Evolutionary conservation across 768 basidiomycete genomes (phyloP).

Genomic region (Rhizopogon vesiculosus): DNA sequence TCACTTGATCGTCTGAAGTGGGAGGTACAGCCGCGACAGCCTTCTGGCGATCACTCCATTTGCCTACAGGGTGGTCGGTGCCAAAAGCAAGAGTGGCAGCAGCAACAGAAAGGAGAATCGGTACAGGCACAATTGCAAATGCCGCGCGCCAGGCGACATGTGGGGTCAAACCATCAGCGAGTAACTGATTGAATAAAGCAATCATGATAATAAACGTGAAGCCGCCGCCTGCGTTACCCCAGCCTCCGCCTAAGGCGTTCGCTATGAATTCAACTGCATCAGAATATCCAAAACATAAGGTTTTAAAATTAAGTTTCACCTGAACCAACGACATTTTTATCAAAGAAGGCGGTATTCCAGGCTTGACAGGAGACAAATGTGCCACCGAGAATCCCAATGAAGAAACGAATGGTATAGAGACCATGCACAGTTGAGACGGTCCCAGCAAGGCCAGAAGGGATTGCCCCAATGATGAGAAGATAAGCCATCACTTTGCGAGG

Average conservation of each 20-base stretch:
- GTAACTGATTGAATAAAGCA: constrained; percentile 39
- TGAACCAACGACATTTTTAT: constrained; percentile 40
- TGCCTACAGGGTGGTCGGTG: constrained; percentile 50
- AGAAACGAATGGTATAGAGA: constrained; percentile 46
- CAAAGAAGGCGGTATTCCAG: constrained; percentile 60
- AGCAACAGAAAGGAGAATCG: constrained; percentile 42
- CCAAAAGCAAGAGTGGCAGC: constrained; percentile 38
- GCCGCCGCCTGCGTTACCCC: constrained; percentile 45
- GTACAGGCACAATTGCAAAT: constrained; percentile 54
- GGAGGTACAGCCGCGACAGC: constrained; percentile 25
- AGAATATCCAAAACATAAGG: background rate
- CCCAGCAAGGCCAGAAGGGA: constrained; percentile 56
- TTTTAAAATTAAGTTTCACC: constrained; percentile 8
- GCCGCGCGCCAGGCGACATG: constrained; percentile 50
- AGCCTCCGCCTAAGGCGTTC: constrained; percentile 53
- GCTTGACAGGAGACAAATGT: constrained; percentile 60
- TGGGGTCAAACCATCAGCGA: constrained; percentile 29
- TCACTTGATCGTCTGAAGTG: background rate
- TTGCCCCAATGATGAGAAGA: constrained; percentile 48
- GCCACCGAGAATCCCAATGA: constrained; percentile 57
- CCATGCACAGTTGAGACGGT: constrained; percentile 35
- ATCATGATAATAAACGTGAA: constrained; percentile 57
- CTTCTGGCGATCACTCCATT: constrained; percentile 45
- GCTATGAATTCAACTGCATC: constrained; percentile 21
- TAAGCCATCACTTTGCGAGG: constrained; percentile 52